Base-by-base conservation (phyloP, 768 basidiomycete genomes). In the Flagelloscypha sp. region DNA sequence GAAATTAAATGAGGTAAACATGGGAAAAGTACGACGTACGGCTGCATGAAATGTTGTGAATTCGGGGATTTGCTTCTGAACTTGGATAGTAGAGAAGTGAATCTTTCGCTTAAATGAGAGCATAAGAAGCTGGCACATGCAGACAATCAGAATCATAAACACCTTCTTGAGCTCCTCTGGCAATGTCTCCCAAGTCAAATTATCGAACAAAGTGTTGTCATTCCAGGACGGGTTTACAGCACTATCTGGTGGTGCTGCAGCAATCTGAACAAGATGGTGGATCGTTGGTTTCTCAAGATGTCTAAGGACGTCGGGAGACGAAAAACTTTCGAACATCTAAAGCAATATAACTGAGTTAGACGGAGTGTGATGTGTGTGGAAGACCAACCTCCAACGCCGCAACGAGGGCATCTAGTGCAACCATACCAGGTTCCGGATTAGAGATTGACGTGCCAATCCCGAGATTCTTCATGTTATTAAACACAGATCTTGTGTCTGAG, bases 351-450 rank as follows among this genome's bases (percentile, higher is more conserved):
- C 6, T 24, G 27, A 23, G 29, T 24, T 18, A 36, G 7, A 16
- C 13, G 3, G 13, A 24, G 3, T 13, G 27, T 25, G 4, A 19
- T 22, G 22, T 11, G 22, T 22, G 27, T 15, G 23, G 6, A 9
- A 15, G 27, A 47, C 59, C 36, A 35, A 83, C 82, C 66, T 85
- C 82, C 16, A 84, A 55, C 21, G 74, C 76, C 12, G 81, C 76
- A 10, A 80, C 76, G 9, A 83, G 52, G 6, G 77, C 84, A 39
- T 86, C 84, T 6, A 86, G 56, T 4, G 77, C 76, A 18, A 79
- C 77, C 70, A 83, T 68, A 1, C 81, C 81, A 19, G 52, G 52
- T 6, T 51, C 48, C 1, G 65, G 66, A 5, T 69, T 70, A 6
- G 65, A 65, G 29, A 61, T 64, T 1, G 73, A 73, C 38, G 63